Conservation (phyloP, 805 yeast species). For the Candida railenensis region DNA sequence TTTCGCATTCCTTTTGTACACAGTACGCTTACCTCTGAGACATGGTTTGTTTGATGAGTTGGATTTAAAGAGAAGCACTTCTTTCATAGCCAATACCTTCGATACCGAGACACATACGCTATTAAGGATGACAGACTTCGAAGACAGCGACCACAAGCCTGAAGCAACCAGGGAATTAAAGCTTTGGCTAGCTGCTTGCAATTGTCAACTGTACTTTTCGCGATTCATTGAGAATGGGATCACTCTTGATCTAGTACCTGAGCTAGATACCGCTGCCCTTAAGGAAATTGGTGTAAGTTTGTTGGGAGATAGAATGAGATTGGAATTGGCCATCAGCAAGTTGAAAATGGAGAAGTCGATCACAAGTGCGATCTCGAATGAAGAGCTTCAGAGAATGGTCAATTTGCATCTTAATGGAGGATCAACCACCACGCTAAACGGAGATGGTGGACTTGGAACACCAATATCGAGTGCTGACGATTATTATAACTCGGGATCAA, state of each 20-base stretch:
- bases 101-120: too few species aligned
- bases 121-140: constrained; percentile 1
- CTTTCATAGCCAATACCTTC: too few species aligned
- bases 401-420: constrained; percentile 12
- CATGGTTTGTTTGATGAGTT: too few species aligned
- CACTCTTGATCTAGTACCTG: constrained; percentile 54
- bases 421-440: neutral
- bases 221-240: constrained; percentile 50
- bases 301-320: constrained; percentile 78
- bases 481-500: neutral
- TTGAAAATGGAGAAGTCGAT: constrained; percentile 36
- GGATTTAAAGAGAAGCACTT: neutral
- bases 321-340: constrained; percentile 57
- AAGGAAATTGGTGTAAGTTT: constrained; percentile 71
- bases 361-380: constrained; percentile 10
- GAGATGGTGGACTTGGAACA: constrained; percentile 3
- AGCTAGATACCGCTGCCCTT: constrained; percentile 62
- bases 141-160: neutral
- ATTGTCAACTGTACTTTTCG: constrained; percentile 33
- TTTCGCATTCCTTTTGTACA: neutral
- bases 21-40: neutral
- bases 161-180: constrained; percentile 24
- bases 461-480: constrained; percentile 7
- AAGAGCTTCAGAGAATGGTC: constrained; percentile 22
- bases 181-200: constrained; percentile 34